Conservation (phyloP, 495 filamentous ascomycete species). For the Beverwykella pulmonaria region DNA sequence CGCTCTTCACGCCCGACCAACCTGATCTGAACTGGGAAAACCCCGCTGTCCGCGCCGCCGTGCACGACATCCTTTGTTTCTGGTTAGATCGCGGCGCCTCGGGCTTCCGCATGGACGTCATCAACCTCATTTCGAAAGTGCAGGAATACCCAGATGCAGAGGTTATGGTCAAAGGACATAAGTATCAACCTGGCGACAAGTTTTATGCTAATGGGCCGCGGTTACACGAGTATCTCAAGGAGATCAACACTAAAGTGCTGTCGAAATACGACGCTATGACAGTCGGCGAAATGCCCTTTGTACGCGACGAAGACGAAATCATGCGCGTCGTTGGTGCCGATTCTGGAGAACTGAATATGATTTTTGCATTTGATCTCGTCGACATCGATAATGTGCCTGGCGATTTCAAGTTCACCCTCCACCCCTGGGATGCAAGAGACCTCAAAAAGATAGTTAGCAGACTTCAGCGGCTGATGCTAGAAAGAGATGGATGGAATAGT, state of each 20-base stretch:
- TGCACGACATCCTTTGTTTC: constrained; percentile 57
- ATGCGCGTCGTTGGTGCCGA: constrained; percentile 52
- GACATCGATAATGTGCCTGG: constrained; percentile 52
- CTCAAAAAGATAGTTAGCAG: constrained; percentile 46
- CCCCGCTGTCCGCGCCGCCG: constrained; percentile 50
- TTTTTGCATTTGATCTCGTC: constrained; percentile 58
- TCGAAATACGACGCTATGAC: constrained; percentile 55
- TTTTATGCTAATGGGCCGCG: constrained; percentile 62
- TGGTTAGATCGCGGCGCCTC: constrained; percentile 58
- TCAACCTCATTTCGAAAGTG: constrained; percentile 59
- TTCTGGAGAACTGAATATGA: constrained; percentile 55
- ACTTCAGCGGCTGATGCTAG: constrained; percentile 54
- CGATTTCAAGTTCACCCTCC: constrained; percentile 47
- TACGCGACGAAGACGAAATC: constrained; percentile 50
- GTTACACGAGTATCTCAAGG: constrained; percentile 58
- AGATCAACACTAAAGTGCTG: constrained; percentile 52
- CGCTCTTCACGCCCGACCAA: constrained; percentile 56
- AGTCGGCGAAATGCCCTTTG: constrained; percentile 55
- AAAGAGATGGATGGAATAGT: constrained; percentile 57
- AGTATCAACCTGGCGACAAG: constrained; percentile 51
- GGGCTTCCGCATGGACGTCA: constrained; percentile 61
- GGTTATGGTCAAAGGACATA: constrained; percentile 44
- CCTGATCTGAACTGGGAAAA: constrained; percentile 63
- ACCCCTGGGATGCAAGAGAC: constrained; percentile 50
- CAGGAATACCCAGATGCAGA: constrained; percentile 51